phyloP scores from a whole-genome alignment of 768 basidiomycete genomes.

The Mycena galopus region DNA sequence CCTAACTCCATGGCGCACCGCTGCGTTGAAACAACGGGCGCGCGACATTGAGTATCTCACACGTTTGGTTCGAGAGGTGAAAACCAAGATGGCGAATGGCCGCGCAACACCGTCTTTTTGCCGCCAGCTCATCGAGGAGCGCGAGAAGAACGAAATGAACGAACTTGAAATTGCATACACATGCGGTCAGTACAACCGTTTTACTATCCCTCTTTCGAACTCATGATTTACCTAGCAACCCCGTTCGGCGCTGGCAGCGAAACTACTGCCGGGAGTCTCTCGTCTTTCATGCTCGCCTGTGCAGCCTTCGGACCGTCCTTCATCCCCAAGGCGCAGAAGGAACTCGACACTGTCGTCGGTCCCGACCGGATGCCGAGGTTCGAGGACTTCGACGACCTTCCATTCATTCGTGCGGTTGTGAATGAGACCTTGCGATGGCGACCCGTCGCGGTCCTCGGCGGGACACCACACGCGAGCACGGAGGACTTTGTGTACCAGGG shows the following conservation, averaged over 20 bases:
- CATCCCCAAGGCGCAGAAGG: constrained; percentile 55
- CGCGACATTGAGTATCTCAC: constrained; percentile 56
- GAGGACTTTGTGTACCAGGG: constrained; percentile 54
- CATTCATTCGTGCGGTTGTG: constrained; percentile 53
- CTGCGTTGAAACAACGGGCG: constrained; percentile 42
- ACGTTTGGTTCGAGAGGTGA: constrained; percentile 57
- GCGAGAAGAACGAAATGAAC: constrained; percentile 53
- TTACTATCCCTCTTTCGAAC: not conserved
- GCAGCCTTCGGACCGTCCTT: constrained; percentile 35
- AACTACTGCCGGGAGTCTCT: constrained; percentile 52
- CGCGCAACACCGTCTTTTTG: constrained; percentile 56
- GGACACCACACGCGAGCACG: constrained; percentile 54
- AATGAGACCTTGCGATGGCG: constrained; percentile 57
- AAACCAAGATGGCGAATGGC: constrained; percentile 54
- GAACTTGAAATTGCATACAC: constrained; percentile 61
- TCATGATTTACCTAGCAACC: constrained; percentile 16
- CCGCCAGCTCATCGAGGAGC: constrained; percentile 50
- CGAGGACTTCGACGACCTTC: constrained; percentile 49
- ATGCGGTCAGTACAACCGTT: constrained; percentile 43
- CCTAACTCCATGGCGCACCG: constrained; percentile 30
- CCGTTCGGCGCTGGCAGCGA: constrained; percentile 65
- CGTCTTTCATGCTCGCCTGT: constrained; percentile 49
- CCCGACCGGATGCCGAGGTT: constrained; percentile 53
- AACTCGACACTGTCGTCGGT: constrained; percentile 54
- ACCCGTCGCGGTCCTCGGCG: constrained; percentile 50